Evolutionary conservation across 306 rosid genomes (phyloP).

Genomic region (Fragaria ananassa): DNA sequence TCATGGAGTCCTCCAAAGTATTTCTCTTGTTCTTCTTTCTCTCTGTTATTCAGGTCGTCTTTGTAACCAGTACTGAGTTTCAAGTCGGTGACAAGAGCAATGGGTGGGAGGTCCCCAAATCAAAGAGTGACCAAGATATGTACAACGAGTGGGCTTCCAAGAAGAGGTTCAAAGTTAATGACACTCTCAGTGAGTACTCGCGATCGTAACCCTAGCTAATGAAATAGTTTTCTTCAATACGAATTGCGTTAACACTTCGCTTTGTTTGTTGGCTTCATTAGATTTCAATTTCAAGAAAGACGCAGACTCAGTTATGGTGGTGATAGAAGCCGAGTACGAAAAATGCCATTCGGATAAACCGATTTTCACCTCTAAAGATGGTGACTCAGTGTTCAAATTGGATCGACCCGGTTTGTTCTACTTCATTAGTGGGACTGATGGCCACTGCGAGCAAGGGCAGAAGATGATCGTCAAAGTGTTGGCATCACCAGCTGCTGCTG

Average conservation of each 20-base stretch:
- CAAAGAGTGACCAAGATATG: conserved; percentile 23
- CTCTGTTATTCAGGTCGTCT: conserved; percentile 16
- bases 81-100: conserved; percentile 45
- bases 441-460: conserved; percentile 65
- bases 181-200: conserved; percentile 62
- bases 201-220: background rate
- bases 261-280: conserved; percentile 15
- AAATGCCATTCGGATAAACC: conserved; percentile 56
- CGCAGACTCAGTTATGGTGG: conserved; percentile 61
- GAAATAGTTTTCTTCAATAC: background rate
- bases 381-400: conserved; percentile 39
- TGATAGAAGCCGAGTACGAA: conserved; percentile 57
- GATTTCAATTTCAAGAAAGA: conserved; percentile 53
- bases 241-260: background rate
- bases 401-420: conserved; percentile 59
- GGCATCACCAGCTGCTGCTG: conserved; percentile 10
- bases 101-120: conserved; percentile 68
- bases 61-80: conserved; percentile 41
- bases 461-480: conserved; percentile 65
- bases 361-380: conserved; percentile 51
- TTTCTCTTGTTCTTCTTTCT: conserved; percentile 30
- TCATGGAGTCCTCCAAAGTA: conserved; percentile 24
- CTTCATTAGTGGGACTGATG: conserved; percentile 79
- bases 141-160: conserved; percentile 75
- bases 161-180: conserved; percentile 59